phyloP scores from a whole-genome alignment of 2,329 filamentous ascomycete species.

The Penicillium sp. region DNA sequence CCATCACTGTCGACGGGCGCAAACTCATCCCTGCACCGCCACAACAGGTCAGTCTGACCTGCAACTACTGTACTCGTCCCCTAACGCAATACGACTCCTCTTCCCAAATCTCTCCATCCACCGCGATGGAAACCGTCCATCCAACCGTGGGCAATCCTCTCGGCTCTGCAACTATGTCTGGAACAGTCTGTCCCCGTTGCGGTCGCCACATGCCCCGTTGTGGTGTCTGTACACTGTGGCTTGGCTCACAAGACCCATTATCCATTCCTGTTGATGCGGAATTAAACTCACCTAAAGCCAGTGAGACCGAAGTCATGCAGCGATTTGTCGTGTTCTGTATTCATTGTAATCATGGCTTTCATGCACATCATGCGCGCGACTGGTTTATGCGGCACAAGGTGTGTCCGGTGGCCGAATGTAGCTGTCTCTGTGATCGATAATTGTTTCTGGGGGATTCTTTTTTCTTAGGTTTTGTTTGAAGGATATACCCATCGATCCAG shows the following conservation, averaged over 20 bases:
- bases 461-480: conserved; percentile 1
- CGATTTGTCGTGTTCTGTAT: conserved; percentile 63
- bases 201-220: conserved; percentile 65
- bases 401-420: conserved; percentile 44
- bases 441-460: background rate
- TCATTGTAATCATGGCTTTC: conserved; percentile 64
- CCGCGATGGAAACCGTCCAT: conserved; percentile 35
- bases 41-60: conserved; percentile 59
- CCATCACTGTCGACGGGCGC: conserved; percentile 52
- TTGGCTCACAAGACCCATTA: conserved; percentile 59
- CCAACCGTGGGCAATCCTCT: conserved; percentile 38
- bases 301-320: conserved; percentile 50
- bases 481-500: conserved; percentile 16
- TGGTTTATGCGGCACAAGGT: conserved; percentile 55
- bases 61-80: conserved; percentile 60
- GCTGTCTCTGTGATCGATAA: conserved; percentile 43
- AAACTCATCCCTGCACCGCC: conserved; percentile 52
- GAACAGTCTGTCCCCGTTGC: conserved; percentile 62
- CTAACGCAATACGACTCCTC: conserved; percentile 51
- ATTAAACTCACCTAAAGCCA: conserved; percentile 24
- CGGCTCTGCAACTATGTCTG: conserved; percentile 39
- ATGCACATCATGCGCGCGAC: conserved; percentile 62
- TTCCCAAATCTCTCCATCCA: conserved; percentile 27
- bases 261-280: conserved; percentile 41
- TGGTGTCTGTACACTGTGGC: conserved; percentile 62